Evolutionary conservation across 2,329 filamentous ascomycete genomes (phyloP).

Genomic region (Sporothrix protearum): DNA sequence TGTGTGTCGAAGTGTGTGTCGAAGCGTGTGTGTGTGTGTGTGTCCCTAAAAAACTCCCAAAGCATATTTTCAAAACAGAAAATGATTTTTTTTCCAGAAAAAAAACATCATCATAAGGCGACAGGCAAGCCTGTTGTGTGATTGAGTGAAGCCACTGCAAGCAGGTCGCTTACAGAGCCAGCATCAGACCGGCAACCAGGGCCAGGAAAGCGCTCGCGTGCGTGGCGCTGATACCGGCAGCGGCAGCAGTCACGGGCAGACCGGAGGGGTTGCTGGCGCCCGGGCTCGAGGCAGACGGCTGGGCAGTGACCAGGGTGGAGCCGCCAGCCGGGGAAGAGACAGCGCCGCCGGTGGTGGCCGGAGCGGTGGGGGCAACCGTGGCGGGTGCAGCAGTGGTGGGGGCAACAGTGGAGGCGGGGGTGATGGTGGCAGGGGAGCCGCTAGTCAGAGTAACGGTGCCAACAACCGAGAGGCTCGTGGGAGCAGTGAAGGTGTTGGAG

Average conservation of each 20-base stretch:
- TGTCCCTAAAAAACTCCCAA: conserved; percentile 5
- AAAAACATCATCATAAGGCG: conserved; percentile 2
- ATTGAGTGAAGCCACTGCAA: neutral
- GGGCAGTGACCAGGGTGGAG: neutral
- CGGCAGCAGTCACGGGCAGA: conserved; percentile 25
- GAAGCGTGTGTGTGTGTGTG: neutral
- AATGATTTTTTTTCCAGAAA: conserved; percentile 11
- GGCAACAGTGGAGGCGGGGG: neutral
- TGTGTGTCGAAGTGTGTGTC: no score
- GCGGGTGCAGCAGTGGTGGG: neutral
- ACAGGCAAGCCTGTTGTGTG: no score
- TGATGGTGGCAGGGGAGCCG: conserved; percentile 1
- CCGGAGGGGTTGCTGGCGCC: neutral
- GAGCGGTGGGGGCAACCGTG: neutral
- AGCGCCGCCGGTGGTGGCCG: neutral
- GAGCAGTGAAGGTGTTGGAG: conserved; percentile 29
- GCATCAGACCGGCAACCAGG: conserved; percentile 18
- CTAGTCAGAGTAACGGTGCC: conserved; percentile 26
- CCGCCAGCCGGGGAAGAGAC: neutral
- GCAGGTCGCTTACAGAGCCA: conserved; percentile 20
- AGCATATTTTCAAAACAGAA: neutral
- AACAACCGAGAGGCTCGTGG: conserved; percentile 26
- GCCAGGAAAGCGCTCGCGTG: conserved; percentile 14
- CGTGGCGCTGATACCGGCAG: conserved; percentile 6
- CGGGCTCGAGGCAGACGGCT: neutral